Base-by-base conservation (phyloP, 1,284 basidiomycete species). In the Trametes polyzona region DNA sequence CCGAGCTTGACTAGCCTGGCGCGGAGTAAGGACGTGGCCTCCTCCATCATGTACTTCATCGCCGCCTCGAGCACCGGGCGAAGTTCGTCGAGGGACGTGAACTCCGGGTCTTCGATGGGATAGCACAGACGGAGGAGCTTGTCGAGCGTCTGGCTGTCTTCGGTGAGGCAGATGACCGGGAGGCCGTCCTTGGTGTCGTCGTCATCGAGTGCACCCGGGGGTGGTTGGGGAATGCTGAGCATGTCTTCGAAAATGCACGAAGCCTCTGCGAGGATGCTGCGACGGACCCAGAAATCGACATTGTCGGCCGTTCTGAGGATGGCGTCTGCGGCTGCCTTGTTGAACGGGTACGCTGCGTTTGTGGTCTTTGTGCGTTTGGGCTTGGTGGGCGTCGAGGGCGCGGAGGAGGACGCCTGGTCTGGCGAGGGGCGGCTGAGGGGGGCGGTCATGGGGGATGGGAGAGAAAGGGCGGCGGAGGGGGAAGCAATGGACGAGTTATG, bases 1-100 rank as follows among this genome's bases (percentile, higher is more conserved):
- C 58, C 43, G 49, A 74, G 67, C 4, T 61, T 62, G 2, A 67
- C 52, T 4, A 67, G 52, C 21, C 66, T 29, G 65, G 66, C 36
- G 19, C 48, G 43, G 24, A 64, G 43, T 16, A 55, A 27, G 4
- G 58, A 42, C 1, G 50, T 58, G 2, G 55, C 55, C 27, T 58
- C 58, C 24, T 61, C 56, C 59, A 61, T 61, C 56, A 55, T 54
- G 44, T 61, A 65, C 52, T 62, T 65, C 24, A 47, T 36, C 10
- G 63, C 63, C 9, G 63, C 61, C 33, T 52, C 50, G 12, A 65
- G 55, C 0, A 64, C 58, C 4, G 57, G 58, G 14, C 52, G 32
- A 12, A 67, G 52, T 17, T 57, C 58, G n/a, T 53, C 41, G 11
- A 65, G 50, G 16, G 59, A 46, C 8, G 62, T 30, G 2, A 57